Base-by-base conservation (phyloP, 1,284 basidiomycete species). In the Cystobasidium pallidum region DNA sequence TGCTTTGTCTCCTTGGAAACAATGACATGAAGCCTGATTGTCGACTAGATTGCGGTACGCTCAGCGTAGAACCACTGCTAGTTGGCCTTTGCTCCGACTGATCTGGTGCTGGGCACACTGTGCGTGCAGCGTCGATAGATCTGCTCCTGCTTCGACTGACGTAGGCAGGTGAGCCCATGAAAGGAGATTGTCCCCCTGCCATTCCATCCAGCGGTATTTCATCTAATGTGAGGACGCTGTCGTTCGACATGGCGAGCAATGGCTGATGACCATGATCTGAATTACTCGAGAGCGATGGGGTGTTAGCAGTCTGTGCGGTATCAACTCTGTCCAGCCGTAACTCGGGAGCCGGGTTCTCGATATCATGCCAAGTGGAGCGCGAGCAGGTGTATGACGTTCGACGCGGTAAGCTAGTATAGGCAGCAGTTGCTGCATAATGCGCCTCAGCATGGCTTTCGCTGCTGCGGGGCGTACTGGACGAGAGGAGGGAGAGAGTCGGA, bases 261-360 rank as follows among this genome's bases (percentile, higher is more conserved):
- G 36, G 34, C 17, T 41, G 64, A 41, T 66, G 49, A 1, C 41
- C n/a, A 57, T 65, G 49, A 2, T 65, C 62, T 24, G 62, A 65
- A 19, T 43, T 64, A 21, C 45, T 51, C n/a, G 34, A 13, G 2
- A 51, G 3, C 11, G 62, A 49, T 21, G 62, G 45, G 2, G 62
- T 11, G 30, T 2, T 15, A 49, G 64, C 21, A 30, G 36, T 41
- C 6, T 59, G 58, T 32, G 30, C n/a, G 8, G 57, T 61, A 54
- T 70, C 67, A 7, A 51, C 36, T 28, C 67, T 36, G 19, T 70
- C 67, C 39, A 70, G 21, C 15, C 67, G 67, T 1, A 70, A 30
- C 47, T 70, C 67, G 30, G 67, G 67, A 32, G 67, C 67, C 19
- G 67, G 67, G 30, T 66, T 52, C 19, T 49, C 41, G 58, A 70